Evolutionary conservation across 345 rosid genomes (phyloP).

Genomic region (Carallia pectinifolia): DNA sequence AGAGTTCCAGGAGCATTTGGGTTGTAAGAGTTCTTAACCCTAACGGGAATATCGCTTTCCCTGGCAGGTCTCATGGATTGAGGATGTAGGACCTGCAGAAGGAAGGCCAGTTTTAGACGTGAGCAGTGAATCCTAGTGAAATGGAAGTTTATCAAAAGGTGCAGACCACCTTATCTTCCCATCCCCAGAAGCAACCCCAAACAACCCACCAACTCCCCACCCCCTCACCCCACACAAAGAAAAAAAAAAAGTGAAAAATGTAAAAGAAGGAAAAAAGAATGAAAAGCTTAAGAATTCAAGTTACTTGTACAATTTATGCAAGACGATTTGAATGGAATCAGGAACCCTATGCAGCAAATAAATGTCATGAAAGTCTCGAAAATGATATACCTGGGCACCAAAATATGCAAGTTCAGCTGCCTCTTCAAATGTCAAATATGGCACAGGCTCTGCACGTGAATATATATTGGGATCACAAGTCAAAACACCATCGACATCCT

Average conservation of each 20-base stretch:
- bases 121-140: too few species aligned
- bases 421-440: constrained; percentile 87
- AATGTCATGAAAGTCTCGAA: neutral
- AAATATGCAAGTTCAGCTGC: constrained; percentile 99
- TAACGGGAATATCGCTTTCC: constrained; percentile 96
- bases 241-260: neutral
- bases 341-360: neutral
- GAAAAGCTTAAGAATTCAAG: neutral
- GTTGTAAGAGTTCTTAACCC: constrained; percentile 97
- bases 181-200: too few species aligned
- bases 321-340: neutral
- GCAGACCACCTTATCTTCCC: neutral
- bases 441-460: constrained; percentile 73
- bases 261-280: neutral
- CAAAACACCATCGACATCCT: constrained; percentile 98
- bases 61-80: constrained; percentile 99
- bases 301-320: neutral
- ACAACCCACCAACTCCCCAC: too few species aligned
- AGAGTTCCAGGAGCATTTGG: constrained; percentile 97
- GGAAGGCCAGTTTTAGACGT: neutral
- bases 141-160: too few species aligned
- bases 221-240: neutral
- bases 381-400: constrained; percentile 79
- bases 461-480: constrained; percentile 96
- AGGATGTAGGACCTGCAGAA: constrained; percentile 87